Base-by-base conservation (phyloP, 345 rosid genomes). In the Psidium guajava region DNA sequence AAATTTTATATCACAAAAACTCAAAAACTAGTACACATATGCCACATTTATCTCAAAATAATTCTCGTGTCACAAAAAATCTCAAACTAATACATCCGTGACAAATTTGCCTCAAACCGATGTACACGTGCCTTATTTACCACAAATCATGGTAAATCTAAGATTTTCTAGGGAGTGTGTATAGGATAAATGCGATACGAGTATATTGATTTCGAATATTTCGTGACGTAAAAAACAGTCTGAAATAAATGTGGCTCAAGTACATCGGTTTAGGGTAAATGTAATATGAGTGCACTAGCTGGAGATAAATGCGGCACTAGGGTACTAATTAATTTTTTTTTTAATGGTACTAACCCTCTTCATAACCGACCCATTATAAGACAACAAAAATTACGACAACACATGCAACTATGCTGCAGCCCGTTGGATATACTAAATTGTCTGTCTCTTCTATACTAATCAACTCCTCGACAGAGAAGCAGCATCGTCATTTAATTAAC, bases 231-330 rank as follows among this genome's bases (percentile, higher is more conserved):
- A 53, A 53, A 53, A 53, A 15, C 16, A 53, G 21, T 16, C 16
- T 53, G 7, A 18, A 53, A 4, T 53, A 5, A 59, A n/a, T 8
- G n/a, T n/a, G 5, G 28, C 8, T n/a, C 36, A 3, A 27, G 20
- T 6, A 4, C 12, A 27, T 0, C 2, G 0, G 9, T 59, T 59
- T 59, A 0, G 1, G 5, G 3, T 59, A 61, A 18, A 61, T 61
- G 42, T 28, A 28, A 6, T 5, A 27, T 0, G 0, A 6, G 16
- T 59, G 0, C 0, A 27, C 28, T 1, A 3, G 0, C 8, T 61
- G 0, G 0, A 6, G 18, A 4, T 28, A 15, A 28, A 1, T 14
- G 10, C 12, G 21, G 10, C 21, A 0, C 28, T 1, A 36, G 5
- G 14, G 21, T 28, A 28, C 10, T 61, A 28, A 27, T 61, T 3